These are phyloP conservation scores for Tilletia walkeri DNA, from an alignment of 1,284 basidiomycete genomes.

Conservation along the genomic window DNA sequence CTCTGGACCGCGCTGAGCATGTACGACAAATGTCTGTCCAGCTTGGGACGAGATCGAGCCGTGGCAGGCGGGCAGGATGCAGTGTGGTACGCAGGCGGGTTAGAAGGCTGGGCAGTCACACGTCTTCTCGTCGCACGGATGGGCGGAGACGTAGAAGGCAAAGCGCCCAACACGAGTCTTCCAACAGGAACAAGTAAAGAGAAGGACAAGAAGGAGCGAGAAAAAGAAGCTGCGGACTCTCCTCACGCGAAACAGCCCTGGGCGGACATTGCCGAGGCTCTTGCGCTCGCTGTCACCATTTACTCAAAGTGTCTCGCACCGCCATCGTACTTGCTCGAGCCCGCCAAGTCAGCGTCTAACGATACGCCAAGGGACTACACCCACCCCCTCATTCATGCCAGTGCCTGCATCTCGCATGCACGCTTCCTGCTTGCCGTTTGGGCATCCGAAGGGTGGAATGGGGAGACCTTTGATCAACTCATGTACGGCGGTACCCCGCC, in stretches of 20 bases:
- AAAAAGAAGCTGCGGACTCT: constrained; percentile 32
- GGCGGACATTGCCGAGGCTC: constrained; percentile 52
- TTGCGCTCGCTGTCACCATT: constrained; percentile 45
- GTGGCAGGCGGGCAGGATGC: constrained; percentile 54
- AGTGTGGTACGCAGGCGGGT: constrained; percentile 52
- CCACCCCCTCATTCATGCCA: constrained; percentile 50
- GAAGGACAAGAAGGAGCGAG: constrained; percentile 37
- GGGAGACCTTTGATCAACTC: constrained; percentile 53
- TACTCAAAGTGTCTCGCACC: constrained; percentile 54
- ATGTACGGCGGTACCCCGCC: constrained; percentile 52
- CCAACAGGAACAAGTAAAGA: constrained; percentile 30
- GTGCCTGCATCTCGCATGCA: constrained; percentile 47
- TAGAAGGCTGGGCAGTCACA: constrained; percentile 53
- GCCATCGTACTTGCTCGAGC: constrained; percentile 40
- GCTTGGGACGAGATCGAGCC: constrained; percentile 44
- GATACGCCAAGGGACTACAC: constrained; percentile 53
- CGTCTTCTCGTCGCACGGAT: constrained; percentile 43
- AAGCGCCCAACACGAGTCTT: constrained; percentile 25
- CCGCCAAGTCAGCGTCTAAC: constrained; percentile 41
- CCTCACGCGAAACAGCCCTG: constrained; percentile 40
- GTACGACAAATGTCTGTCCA: constrained; percentile 39
- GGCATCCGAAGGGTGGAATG: constrained; percentile 52
- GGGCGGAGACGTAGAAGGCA: constrained; percentile 45
- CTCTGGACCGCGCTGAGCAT: constrained; percentile 46
- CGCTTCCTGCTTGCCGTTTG: constrained; percentile 52